Base-by-base conservation (phyloP, 768 basidiomycete genomes). In the Phlegmacium glaucopus region DNA sequence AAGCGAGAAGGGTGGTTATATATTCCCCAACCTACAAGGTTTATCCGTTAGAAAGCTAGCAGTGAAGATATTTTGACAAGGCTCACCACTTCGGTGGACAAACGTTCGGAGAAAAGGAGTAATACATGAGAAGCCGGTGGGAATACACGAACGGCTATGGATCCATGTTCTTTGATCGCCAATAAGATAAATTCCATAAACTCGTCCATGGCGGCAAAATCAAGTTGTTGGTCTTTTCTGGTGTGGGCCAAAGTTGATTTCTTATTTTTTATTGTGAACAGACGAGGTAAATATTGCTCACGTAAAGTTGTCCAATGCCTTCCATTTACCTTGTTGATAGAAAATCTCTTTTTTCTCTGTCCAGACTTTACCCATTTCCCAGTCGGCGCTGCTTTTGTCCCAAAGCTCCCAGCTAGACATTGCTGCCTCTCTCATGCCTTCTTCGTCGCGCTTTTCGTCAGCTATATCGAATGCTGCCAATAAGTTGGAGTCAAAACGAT, bases 301-400 rank as follows among this genome's bases (percentile, higher is more conserved):
- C 82, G 82, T 85, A 61, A 88, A 80, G 66, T 98, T 99, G 50
- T 86, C 83, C 45, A 87, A 61, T 0, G 94, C 79, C 52, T 87
- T 78, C 86, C 90, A 94, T 40, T 78, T 75, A 6, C 78, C 82
- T 48, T 81, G 79, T 53, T 93, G 87, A 64, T 95, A 97, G 57
- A 98, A 93, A 16, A 97, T 83, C 63, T 95, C 94, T 38, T 88
- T 72, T 71, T 95, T 94, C 68, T 99, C 94, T 1, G 90, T 85
- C 91, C 95, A 99, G 13, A 94, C 85, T 54, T 91, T 86, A 1
- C 90, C 90, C 74, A 96, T 83, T 66, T 95, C 94, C 90, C 90
- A 94, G 48, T 91, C 87, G 9, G 71, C 63, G 10, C 50, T 48
- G 11, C 54, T 40, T 11, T 36, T 66, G 46, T 77, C 75, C 78